These are phyloP conservation scores for Podila epicladia DNA, from an alignment of 192 early-diverging fungal genomes.

Conservation along the genomic window DNA sequence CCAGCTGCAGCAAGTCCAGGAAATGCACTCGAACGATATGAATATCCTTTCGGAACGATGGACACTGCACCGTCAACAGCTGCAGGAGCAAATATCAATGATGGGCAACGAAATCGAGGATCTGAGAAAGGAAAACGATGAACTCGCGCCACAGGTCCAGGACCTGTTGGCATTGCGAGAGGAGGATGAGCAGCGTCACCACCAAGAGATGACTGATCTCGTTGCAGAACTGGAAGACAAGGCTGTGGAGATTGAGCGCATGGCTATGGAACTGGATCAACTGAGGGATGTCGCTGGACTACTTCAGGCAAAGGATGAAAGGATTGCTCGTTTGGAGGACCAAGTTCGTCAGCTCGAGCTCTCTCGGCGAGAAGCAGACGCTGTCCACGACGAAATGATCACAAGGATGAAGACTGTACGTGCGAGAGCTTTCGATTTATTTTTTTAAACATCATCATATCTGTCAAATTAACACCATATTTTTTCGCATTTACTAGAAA, in stretches of 20 bases:
- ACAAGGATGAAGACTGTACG: conserved; percentile 38
- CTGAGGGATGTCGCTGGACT: conserved; percentile 6
- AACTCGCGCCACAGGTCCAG: conserved; percentile 24
- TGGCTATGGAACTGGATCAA: conserved; percentile 44
- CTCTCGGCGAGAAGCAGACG: conserved; percentile 14
- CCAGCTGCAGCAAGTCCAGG: conserved; percentile 26
- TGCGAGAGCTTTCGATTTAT: not conserved
- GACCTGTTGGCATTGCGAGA: conserved; percentile 28
- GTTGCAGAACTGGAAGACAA: conserved; percentile 57
- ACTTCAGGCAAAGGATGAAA: conserved; percentile 13
- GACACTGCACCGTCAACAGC: conserved; percentile 29
- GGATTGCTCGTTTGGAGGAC: conserved; percentile 33
- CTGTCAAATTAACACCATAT: not conserved
- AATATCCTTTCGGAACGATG: conserved; percentile 35
- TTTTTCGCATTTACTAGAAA: conserved; percentile 14
- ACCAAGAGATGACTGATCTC: conserved; percentile 51
- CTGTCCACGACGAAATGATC: conserved; percentile 49
- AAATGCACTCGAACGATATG: conserved; percentile 35
- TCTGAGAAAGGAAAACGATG: conserved; percentile 20
- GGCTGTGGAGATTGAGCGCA: conserved; percentile 42
- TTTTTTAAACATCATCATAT: too few relatives aligned
- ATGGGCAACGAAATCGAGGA: conserved; percentile 18
- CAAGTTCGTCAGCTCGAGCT: conserved; percentile 16
- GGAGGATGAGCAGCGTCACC: conserved; percentile 25
- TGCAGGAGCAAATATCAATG: conserved; percentile 21